These are phyloP conservation scores for Fraxinus angustifolia DNA, from an alignment of 305 asterid species.

Conservation along the genomic window DNA sequence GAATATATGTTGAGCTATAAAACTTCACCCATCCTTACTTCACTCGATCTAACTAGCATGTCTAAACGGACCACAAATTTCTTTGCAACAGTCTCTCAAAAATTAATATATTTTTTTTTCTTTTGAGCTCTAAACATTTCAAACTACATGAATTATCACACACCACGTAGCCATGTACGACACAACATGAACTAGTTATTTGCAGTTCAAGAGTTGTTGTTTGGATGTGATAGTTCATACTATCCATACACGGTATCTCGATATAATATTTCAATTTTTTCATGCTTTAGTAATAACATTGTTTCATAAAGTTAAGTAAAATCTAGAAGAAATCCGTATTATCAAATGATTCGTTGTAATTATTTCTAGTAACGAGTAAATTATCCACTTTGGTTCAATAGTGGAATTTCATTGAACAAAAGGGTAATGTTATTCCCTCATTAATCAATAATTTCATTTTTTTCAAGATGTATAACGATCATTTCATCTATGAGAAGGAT, in stretches of 20 bases:
- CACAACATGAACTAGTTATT: not conserved
- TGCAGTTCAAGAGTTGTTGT: not conserved
- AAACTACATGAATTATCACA: not conserved
- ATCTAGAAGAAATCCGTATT: no score
- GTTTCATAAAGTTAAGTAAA: not conserved
- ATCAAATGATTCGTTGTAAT: not conserved
- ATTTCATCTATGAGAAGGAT: not conserved
- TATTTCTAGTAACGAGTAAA: not conserved
- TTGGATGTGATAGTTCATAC: not conserved
- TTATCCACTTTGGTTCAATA: not conserved
- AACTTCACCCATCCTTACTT: not conserved
- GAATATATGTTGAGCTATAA: no score
- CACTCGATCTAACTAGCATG: not conserved
- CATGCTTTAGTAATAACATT: not conserved
- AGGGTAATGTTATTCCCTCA: not conserved
- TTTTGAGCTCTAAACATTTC: not conserved
- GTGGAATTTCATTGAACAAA: not conserved
- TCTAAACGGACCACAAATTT: no score
- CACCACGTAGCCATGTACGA: not conserved
- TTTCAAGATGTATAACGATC: not conserved
- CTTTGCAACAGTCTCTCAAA: not conserved
- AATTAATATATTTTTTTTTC: not conserved
- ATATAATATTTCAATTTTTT: no score
- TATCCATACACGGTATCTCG: not conserved
- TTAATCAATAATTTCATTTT: not conserved